These are phyloP conservation scores for Smittium culicis DNA, from an alignment of 371 early-diverging fungal genomes.

Conservation along the genomic window DNA sequence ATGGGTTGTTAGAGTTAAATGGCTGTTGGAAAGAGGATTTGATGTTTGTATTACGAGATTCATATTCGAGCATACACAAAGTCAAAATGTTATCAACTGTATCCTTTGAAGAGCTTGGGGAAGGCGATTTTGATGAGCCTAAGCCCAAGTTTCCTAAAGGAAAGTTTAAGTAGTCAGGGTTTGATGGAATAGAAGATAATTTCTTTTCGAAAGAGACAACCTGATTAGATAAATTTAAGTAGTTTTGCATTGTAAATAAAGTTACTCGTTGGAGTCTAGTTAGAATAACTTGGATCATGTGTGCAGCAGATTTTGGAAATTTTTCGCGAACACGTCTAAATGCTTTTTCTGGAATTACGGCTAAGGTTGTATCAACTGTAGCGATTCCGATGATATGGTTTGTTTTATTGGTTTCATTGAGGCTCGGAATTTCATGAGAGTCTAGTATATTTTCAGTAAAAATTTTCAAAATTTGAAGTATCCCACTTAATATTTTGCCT, in stretches of 20 bases:
- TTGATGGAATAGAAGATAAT: too few species aligned
- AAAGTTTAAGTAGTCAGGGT: too few species aligned
- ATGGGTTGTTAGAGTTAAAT: too few species aligned
- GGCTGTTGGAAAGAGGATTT: too few species aligned
- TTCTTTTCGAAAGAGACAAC: constrained; percentile 69
- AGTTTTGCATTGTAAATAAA: constrained; percentile 75
- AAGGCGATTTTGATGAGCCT: constrained; percentile 52
- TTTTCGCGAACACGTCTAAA: constrained; percentile 75
- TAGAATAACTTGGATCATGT: constrained; percentile 88
- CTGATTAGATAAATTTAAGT: constrained; percentile 80
- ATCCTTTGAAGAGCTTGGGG: constrained; percentile 39
- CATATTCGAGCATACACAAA: too few species aligned
- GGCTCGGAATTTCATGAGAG: too few species aligned
- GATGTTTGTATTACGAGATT: too few species aligned
- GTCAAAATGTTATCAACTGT: too few species aligned
- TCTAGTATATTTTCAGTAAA: constrained; percentile 45
- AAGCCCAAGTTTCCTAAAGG: too few species aligned
- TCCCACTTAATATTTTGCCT: constrained; percentile 81
- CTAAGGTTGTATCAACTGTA: constrained; percentile 74
- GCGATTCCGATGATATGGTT: constrained; percentile 75
- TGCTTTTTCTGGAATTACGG: constrained; percentile 87
- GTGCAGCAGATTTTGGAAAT: constrained; percentile 86
- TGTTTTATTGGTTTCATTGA: neutral
- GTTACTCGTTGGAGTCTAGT: constrained; percentile 93
- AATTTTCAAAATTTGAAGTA: constrained; percentile 82